Percentiles rank a stretch among this genome's conserved stretches.
phyloP scores from a whole-genome alignment of 2,329 filamentous ascomycete genomes.

The Cordyceps tenuipes region DNA sequence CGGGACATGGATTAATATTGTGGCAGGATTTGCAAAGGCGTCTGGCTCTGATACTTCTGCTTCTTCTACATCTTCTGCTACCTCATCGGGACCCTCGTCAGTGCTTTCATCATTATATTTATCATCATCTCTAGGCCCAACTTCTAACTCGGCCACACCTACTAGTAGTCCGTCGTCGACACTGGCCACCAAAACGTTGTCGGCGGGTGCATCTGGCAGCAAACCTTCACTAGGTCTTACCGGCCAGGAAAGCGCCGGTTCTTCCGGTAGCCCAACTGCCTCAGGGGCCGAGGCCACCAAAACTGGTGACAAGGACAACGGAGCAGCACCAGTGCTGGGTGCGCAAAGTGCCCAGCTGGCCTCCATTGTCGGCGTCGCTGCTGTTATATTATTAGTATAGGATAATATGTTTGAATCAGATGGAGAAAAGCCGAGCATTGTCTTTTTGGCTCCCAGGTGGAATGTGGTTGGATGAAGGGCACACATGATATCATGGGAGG shows the following conservation, averaged over 20 bases:
- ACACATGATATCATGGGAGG: conserved; percentile 8
- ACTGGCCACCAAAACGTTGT: not conserved
- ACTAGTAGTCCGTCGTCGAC: conserved; percentile 7
- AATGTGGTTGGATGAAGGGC: conserved; percentile 1
- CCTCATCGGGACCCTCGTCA: conserved; percentile 8
- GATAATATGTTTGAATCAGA: not conserved
- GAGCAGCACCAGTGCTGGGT: not conserved
- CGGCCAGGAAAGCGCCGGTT: conserved; percentile 16
- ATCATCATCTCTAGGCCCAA: conserved; percentile 1
- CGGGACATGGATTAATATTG: not conserved
- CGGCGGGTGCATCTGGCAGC: not conserved
- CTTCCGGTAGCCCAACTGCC: not conserved
- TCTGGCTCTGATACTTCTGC: conserved; percentile 7
- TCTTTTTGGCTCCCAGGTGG: not conserved
- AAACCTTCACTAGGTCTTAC: conserved; percentile 15
- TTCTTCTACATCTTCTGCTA: conserved; percentile 1
- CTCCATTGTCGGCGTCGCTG: not conserved
- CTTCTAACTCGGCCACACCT: conserved; percentile 8
- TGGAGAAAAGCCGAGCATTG: not conserved
- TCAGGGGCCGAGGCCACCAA: conserved; percentile 1
- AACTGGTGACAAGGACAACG: conserved; percentile 5
- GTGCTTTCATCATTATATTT: conserved; percentile 8
- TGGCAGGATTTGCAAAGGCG: conserved; percentile 8
- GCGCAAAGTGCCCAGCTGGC: not conserved
- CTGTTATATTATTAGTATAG: conserved; percentile 1